Evolutionary conservation across 179 eudicot species (phyloP), one percentile per base, ranked within the genome.

Genomic region (Camellia oleifera): DNA sequence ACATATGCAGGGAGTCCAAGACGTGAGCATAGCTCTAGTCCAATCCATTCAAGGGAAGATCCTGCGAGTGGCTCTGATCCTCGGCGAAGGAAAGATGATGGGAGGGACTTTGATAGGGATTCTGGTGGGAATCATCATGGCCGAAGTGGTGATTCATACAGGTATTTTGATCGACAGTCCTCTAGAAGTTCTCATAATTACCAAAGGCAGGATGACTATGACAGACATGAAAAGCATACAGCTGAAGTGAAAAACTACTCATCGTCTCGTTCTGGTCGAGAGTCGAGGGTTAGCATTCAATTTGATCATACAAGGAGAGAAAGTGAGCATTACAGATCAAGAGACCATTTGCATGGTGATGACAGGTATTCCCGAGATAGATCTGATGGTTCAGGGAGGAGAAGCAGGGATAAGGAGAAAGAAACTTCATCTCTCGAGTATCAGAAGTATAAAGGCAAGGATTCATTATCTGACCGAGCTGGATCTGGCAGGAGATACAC

Each of bases 311-410:
- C 84, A 58, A 92, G 89, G 73, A 83, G 82, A 62, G 92, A 89
- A 64, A 77, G 74, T 71, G 94, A 89, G 73, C 84, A 85, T 70
- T 77, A 78, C 81, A 88, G 85, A 79, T 85, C 94, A 72, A 92
- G 91, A 84, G 91, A 89, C 68, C 81, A 83, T 79, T 76, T 79
- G 66, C 86, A 79, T 53, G 86, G 89, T 77, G 83, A 42, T 45
- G 94, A 89, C 66, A 90, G 83, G 79, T 84, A 91, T 81, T 82
- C 88, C 7, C 90, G 89, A 77, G 88, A 84, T 73, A 88, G 85
- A 78, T 87, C 89, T 81, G 97, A 90, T 77, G 82, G 63, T 77
- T 79, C 78, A 64, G 83, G 85, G 60, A 76, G 82, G 74, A 80
- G 83, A 75, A 82, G 81, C 79, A 87, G 81, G 86, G 86, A 82